Evolutionary conservation across 2,329 filamentous ascomycete species (phyloP).

Genomic region (Canariomyces notabilis): DNA sequence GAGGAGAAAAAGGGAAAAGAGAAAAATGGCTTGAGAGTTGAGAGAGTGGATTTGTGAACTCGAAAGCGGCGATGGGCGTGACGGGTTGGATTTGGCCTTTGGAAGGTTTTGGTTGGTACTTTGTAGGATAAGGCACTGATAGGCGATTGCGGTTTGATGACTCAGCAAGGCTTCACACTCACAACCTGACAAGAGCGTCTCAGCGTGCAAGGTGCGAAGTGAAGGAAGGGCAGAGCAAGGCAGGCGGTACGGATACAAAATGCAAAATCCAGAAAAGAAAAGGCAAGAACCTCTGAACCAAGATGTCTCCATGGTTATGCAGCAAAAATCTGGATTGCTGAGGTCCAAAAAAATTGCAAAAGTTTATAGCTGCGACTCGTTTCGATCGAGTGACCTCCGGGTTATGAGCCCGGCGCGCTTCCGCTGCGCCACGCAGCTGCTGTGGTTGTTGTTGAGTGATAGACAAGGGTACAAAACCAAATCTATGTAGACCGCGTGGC

Average conservation of each 20-base stretch:
- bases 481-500: too few species aligned
- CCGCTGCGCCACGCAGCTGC: conserved; percentile 25
- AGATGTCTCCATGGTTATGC: too few species aligned
- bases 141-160: conserved; percentile 1
- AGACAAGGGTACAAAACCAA: too few species aligned
- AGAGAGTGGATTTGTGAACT: background rate
- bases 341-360: conserved; percentile 1
- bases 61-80: background rate
- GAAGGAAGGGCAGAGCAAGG: too few species aligned
- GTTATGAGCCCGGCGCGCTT: conserved; percentile 29
- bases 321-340: background rate
- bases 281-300: too few species aligned
- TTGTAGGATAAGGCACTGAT: too few species aligned
- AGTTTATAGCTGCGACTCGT: conserved; percentile 22
- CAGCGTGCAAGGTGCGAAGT: background rate
- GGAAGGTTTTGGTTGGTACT: background rate
- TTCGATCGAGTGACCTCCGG: conserved; percentile 28
- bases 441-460: background rate
- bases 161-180: conserved; percentile 1
- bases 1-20: too few species aligned
- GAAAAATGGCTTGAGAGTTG: background rate
- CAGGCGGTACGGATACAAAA: too few species aligned
- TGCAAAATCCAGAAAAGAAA: background rate
- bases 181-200: too few species aligned
- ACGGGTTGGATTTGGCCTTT: background rate